A percentile compares a stretch with the other conserved stretches of the same genome.
These are phyloP conservation scores for Yamadazyma taylorii DNA, from an alignment of 1,139 yeast genomes.

Conservation along the genomic window DNA sequence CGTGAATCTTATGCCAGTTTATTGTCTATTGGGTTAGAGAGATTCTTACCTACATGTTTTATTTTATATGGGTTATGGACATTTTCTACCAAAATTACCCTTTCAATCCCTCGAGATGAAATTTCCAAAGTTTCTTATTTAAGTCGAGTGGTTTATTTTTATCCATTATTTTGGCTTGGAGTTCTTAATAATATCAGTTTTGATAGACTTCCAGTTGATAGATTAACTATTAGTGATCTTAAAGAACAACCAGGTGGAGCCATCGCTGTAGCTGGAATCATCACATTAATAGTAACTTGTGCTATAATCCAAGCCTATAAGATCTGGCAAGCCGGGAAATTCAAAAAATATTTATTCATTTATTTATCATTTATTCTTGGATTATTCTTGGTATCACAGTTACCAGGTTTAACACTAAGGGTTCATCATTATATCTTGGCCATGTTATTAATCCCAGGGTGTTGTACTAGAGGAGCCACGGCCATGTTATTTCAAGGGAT, in stretches of 20 bases:
- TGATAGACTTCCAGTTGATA: slow-evolving; percentile 83
- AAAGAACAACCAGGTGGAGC: slow-evolving; percentile 77
- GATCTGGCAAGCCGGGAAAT: slow-evolving; percentile 78
- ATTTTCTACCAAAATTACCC: slow-evolving; percentile 43
- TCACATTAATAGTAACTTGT: slow-evolving; percentile 47
- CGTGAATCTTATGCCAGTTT: slow-evolving; percentile 57
- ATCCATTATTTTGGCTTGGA: slow-evolving; percentile 83
- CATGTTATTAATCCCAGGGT: slow-evolving; percentile 77
- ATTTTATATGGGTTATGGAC: slow-evolving; percentile 75
- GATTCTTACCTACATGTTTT: slow-evolving; percentile 75
- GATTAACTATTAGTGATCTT: slow-evolving; percentile 71
- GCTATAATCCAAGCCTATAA: slow-evolving; percentile 73
- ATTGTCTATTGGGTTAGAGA: slow-evolving; percentile 67
- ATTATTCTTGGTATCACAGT: slow-evolving; percentile 44
- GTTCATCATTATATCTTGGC: slow-evolving; percentile 91
- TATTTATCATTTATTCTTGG: slow-evolving; percentile 51
- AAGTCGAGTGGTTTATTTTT: slow-evolving; percentile 65
- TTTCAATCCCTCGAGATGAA: slow-evolving; percentile 26
- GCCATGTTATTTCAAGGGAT: slow-evolving; percentile 82
- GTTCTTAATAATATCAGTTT: slow-evolving; percentile 83
- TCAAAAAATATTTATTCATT: slow-evolving; percentile 53
- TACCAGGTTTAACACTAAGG: slow-evolving; percentile 75
- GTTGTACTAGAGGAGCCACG: slow-evolving; percentile 72
- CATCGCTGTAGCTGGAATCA: slow-evolving; percentile 56
- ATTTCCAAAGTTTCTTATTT: slow-evolving; percentile 39